Evolutionary conservation across 805 yeast species (phyloP), one percentile per base, ranked within the genome.

Genomic region (Teunomyces stri): DNA sequence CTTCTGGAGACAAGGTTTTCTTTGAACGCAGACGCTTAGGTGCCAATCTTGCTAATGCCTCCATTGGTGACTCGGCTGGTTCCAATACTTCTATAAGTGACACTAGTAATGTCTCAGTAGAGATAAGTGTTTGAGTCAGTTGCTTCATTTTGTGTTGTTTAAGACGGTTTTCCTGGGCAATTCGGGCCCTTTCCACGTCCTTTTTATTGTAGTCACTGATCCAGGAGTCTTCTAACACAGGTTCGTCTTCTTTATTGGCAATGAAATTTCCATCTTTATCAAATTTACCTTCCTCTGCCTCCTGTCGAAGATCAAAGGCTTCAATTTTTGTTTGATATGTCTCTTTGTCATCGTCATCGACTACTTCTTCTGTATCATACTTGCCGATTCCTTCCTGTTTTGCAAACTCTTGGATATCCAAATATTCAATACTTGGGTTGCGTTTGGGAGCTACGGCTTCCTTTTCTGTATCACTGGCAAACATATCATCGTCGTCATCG

Each of bases 241-340:
- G 66, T 9, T 64, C 65, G 18, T 60, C 60, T 5, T 60, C 72
- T 11, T 57, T 58, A 9, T 53, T 49, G 2, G 68, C 67, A 15
- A 81, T 65, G 53, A 69, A 85, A 53, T 81, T 83, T 1, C 89
- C 89, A 34, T 76, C 78, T 33, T 65, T 71, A 53, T 84, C 89
- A 57, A 83, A 82, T 2, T 61, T 61, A 2, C 90, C 92, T 40
- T 77, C 80, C 45, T 75, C 75, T 37, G 69, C 62, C 54, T 87
- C 92, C 15, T 78, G 69, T 20, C 74, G 62, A 38, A 87, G 61
- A 58, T 80, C 76, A 63, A 87, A 87, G 0, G 87, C 78, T 49
- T 86, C 91, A 2, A 87, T 49, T 50, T 76, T 75, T 1, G 83
- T 70, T 22, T 59, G 68, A 3, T 54, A 53, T 15, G 42, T 48